Evolutionary conservation across 495 filamentous ascomycete genomes (phyloP), one percentile per base, ranked within the genome.

Genomic region (Margaritispora aquatica): DNA sequence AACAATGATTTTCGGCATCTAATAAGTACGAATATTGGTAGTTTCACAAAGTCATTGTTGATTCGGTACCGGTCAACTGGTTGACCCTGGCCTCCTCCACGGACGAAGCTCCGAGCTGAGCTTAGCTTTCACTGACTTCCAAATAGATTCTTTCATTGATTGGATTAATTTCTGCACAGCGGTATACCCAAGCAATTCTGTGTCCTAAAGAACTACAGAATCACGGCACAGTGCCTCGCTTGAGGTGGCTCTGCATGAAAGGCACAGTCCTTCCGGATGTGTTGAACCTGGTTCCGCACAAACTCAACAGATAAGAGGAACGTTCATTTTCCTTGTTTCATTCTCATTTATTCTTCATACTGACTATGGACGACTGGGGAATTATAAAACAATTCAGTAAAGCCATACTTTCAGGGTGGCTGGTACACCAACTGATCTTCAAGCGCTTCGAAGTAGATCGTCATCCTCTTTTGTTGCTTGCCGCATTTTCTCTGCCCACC

Each of bases 401-500:
- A 23, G 48, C 48, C 13, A 26, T 13, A 23, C 21, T 51, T 4
- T 51, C 51, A 27, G 51, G 24, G 1, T 23, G 13, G 17, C 15
- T 31, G 5, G 23, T 26, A 26, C 51, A 29, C 13, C 50, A 60
- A 22, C 57, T 44, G 15, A 17, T 54, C 19, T 29, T 54, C 24
- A 60, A 54, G 17, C 50, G 56, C 8, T 27, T 54, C 13, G 57
- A 60, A 19, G 20, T 60, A 4, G 57, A 60, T 19, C 31, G 26
- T n/a, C 26, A 54, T 48, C 57, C 57, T 13, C 34, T 60, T 1
- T 48, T 38, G 9, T 51, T 60, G 9, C 17, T 48, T 4, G 17
- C 21, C 7, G 22, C 21, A 17, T 29, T 54, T 15, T n/a, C 22
- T 1, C 15, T 26, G 13, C 31, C 36, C 1, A 34, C 47, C 11